Evolutionary conservation across 2,329 filamentous ascomycete species (phyloP), one percentile per base, ranked within the genome.

Genomic region (Aspergillus fumigatiaffinis): DNA sequence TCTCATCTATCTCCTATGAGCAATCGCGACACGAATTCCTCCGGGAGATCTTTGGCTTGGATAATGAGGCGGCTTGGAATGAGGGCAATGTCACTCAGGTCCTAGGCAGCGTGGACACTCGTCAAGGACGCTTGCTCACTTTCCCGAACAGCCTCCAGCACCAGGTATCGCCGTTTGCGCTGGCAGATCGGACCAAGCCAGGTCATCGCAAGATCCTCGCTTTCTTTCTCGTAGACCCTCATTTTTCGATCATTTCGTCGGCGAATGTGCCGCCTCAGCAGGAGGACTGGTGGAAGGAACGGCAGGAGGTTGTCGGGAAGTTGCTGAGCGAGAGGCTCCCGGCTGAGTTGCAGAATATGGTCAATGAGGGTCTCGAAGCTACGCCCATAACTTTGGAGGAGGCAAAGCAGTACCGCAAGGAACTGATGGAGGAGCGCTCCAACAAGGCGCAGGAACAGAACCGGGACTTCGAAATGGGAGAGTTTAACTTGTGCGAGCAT

Each of bases 211-310:
- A 82, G 61, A 80, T 87, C 55, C 70, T 87, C 0, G 81, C 80
- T 0, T 73, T 87, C 44, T 87, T 81, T 66, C 76, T 88, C 1
- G 79, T 87, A 0, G 84, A 87, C 60, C 84, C 84, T 0, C 65
- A 78, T 32, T 63, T 72, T 6, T 77, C 77, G 6, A 76, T 87
- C 51, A 74, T 83, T 8, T 84, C 73, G 3, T 82, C 79, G 0
- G 75, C 75, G 0, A 81, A 84, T 56, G 74, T 83, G 0, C 80
- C 81, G 1, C 80, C 80, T 2, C 81, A 84, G 62, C 78, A 76
- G 57, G 65, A 71, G 41, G 70, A 77, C 2, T 84, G 81, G 81
- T 77, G 72, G 68, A 52, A 53, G 1, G 68, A 73, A 35, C 52
- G 42, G 32, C 55, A 61, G 28, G 29, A 48, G 20, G 8, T 61